Base-by-base conservation (phyloP, 2,329 filamentous ascomycete genomes). In the Neospermospora avenae region DNA sequence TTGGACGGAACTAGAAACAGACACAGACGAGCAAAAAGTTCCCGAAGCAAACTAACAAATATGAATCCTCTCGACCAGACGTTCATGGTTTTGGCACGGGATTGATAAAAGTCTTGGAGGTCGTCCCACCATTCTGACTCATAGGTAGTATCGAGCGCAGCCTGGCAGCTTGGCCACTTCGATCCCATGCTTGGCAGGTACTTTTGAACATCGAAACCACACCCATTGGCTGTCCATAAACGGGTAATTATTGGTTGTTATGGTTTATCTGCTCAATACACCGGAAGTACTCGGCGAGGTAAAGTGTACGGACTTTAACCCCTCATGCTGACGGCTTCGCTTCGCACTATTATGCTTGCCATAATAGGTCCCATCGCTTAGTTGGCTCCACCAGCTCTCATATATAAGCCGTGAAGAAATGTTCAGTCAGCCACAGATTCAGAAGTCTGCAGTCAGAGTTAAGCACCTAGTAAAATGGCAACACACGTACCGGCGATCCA, bases 401-500 rank as follows among this genome's bases (percentile, higher is more conserved):
- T 39, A 41, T 53, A 48, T 13, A 25, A 39, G 34, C 7, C 18
- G 24, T 24, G 10, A n/a, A 25, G 10, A 1, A 18, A n/a, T n/a
- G n/a, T n/a, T n/a, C n/a, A n/a, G n/a, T n/a, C n/a, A 31, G 28
- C 28, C 28, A 31, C 28, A 10, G 11, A 10, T 5, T 10, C 28
- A 10, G 11, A 31, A 31, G 11, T 31, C 11, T 31, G 6, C 28
- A 6, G 28, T 31, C 11, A 10, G 7, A 6, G 28, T 31, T 31
- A 10, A 8, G 14, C 20, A 20, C 20, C 39, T 11, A 20, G 16
- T 16, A 46, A 7, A 34, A 60, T 57, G 53, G 49, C 55, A 24
- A n/a, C 20, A 28, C 14, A 44, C 25, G 31, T 37, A n/a, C 62
- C 62, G 28, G 49, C 60, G 8, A 67, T 69, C 41, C 67, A 70